A percentile compares a stretch with the other conserved stretches of the same genome.
These are phyloP conservation scores for Tetradesmus obliquus DNA, from an alignment of 139 green algal genomes.

Conservation along the genomic window DNA sequence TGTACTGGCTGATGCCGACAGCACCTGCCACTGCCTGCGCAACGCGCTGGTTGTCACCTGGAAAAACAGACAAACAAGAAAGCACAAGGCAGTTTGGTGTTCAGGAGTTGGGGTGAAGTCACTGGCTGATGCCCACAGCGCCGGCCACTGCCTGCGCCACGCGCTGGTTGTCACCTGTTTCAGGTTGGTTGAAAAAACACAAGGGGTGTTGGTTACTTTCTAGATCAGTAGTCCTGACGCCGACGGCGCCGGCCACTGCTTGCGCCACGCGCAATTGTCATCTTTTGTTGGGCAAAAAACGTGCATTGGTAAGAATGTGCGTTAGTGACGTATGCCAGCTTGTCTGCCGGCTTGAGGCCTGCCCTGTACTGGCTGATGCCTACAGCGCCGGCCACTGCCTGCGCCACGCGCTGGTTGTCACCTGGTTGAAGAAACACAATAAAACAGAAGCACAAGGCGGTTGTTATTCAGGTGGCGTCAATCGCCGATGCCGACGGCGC, in stretches of 20 bases:
- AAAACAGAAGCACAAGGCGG: too few species aligned
- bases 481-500: constrained; percentile 66
- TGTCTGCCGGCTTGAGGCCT: constrained; percentile 82
- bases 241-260: too few species aligned
- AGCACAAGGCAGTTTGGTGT: background rate
- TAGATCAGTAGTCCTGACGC: too few species aligned
- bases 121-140: constrained; percentile 65
- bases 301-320: background rate
- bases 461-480: too few species aligned
- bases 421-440: constrained; percentile 47
- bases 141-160: constrained; percentile 59
- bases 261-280: too few species aligned
- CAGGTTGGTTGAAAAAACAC: constrained; percentile 22
- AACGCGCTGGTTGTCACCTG: constrained; percentile 81
- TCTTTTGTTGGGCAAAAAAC: too few species aligned
- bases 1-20: constrained; percentile 73
- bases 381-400: constrained; percentile 66
- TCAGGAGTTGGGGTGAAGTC: background rate
- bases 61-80: constrained; percentile 55
- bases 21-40: constrained; percentile 59
- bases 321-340: constrained; percentile 66
- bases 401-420: constrained; percentile 74
- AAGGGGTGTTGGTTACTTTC: constrained; percentile 43
- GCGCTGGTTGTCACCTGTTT: constrained; percentile 81
- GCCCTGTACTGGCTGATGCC: constrained; percentile 71